Percentiles rank a stretch among this genome's conserved stretches.
phyloP scores from a whole-genome alignment of 345 rosid genomes.

The Syzygium aromaticum region DNA sequence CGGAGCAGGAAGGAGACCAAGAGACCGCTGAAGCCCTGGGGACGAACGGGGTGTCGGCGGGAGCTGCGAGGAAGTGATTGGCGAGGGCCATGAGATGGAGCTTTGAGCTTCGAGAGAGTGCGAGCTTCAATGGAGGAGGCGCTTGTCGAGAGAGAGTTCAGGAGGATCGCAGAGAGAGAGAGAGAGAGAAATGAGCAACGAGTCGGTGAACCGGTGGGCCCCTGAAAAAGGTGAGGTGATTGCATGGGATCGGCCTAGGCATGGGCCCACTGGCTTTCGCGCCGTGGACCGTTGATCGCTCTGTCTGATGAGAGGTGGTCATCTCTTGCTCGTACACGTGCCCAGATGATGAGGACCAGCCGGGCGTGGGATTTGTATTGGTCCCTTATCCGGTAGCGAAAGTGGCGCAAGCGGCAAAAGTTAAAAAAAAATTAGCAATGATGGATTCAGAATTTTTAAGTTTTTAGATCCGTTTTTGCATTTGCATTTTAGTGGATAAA shows the following conservation, averaged over 20 bases:
- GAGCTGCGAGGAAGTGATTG: constrained; percentile 44
- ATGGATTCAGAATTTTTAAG: not conserved
- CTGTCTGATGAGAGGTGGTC: not conserved
- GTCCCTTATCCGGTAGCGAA: not conserved
- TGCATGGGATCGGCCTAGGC: not conserved
- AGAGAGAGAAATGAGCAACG: not conserved
- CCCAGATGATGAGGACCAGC: not conserved
- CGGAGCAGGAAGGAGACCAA: not conserved
- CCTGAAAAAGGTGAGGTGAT: not conserved
- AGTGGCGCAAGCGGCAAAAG: not conserved
- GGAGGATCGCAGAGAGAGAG: not conserved
- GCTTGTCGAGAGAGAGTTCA: not conserved
- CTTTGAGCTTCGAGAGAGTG: not conserved
- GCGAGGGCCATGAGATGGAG: constrained; percentile 43
- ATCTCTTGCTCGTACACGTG: not conserved
- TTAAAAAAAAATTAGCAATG: not conserved
- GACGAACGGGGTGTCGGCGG: constrained; percentile 18
- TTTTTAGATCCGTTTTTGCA: not conserved
- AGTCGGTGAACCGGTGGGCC: not conserved
- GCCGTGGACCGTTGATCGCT: not conserved
- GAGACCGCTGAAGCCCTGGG: constrained; percentile 11
- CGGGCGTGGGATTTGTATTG: not conserved
- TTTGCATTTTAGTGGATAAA: not conserved
- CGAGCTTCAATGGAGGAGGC: not conserved
- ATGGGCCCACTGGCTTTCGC: not conserved